A percentile compares a stretch with the other conserved stretches of the same genome.
Evolutionary conservation across 768 basidiomycete species (phyloP).

Genomic region (Flagelloscypha sp.): DNA sequence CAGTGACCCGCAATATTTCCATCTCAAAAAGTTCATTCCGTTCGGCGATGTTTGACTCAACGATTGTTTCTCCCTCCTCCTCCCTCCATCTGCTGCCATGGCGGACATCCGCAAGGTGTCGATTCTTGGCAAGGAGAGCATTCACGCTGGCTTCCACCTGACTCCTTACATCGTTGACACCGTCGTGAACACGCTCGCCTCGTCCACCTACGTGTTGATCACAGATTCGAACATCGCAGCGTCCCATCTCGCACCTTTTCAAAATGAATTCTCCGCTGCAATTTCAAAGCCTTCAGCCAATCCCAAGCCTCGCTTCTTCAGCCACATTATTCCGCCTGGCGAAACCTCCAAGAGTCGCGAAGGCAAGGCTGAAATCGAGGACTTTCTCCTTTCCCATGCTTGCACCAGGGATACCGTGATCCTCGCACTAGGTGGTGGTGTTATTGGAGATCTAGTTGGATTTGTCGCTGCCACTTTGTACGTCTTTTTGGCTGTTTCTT

Average conservation of each 20-base stretch:
- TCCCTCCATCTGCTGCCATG: no score
- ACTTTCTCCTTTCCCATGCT: constrained; percentile 78
- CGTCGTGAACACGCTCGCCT: constrained; percentile 58
- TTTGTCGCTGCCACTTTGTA: constrained; percentile 97
- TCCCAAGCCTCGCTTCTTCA: constrained; percentile 58
- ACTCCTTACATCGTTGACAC: constrained; percentile 77
- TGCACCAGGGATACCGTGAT: constrained; percentile 93
- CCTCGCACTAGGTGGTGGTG: constrained; percentile 91
- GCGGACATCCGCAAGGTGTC: constrained; percentile 69
- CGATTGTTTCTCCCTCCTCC: no score
- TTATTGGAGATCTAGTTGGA: constrained; percentile 93
- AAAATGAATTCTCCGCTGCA: constrained; percentile 50
- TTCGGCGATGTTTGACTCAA: no score
- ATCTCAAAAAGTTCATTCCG: no score
- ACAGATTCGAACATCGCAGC: constrained; percentile 88
- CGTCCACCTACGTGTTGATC: constrained; percentile 84
- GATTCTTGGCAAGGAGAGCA: constrained; percentile 78
- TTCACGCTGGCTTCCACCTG: constrained; percentile 93
- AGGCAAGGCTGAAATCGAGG: constrained; percentile 90
- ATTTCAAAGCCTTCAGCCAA: constrained; percentile 20
- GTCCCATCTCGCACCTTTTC: constrained; percentile 65
- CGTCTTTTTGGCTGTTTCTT: constrained; percentile 23
- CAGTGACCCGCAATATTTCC: no score
- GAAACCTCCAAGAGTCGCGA: constrained; percentile 88
- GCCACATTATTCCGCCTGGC: constrained; percentile 77